Base-by-base conservation (phyloP, 306 rosid species). In the Acmispon strigosus region DNA sequence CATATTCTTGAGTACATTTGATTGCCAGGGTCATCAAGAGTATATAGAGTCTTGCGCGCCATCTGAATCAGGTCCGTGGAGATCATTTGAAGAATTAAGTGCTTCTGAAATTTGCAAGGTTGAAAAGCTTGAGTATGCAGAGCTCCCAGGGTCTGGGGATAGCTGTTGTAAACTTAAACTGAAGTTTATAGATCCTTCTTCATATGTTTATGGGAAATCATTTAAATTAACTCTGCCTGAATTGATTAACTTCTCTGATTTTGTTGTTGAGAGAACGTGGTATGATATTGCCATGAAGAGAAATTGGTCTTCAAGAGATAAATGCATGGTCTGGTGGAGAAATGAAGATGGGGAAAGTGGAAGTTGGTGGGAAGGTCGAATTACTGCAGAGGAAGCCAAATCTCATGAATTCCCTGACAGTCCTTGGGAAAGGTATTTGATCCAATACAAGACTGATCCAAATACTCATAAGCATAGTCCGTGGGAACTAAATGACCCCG, bases 321-420 rank as follows among this genome's bases (percentile, higher is more conserved):
- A 70, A 78, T 92, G 97, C 66, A n/a, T 48, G 62, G 91, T 92
- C 57, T 92, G 96, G 96, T 92, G 97, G 97, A 82, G 81, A 77
- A 78, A 87, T 79, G 77, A 70, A 62, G 79, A 53, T 11, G 86
- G 82, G 27, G 81, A 81, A 62, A 83, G 83, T 55, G 97, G 97
- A 16, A 73, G 53, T 51, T 89, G 93, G 96, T 89, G 96, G 96
- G 69, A 66, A 12, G 97, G 97, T 51, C 81, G 80, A 73, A 72
- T 92, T 14, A 55, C 62, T 71, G 48, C 66, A 7, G 75, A 76
- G 22, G 77, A 82, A 80, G 85, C 88, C 50, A 87, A 84, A 71
- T 85, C 86, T 61, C 61, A 1, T 16, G 90, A 85, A 39, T 91
- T 91, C 73, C 96, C 97, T 0, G 86, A 87, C 62, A 91, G 97